Evolutionary conservation across 805 yeast genomes (phyloP), one percentile per base, ranked within the genome.

Genomic region (Yarrowia sp.): DNA sequence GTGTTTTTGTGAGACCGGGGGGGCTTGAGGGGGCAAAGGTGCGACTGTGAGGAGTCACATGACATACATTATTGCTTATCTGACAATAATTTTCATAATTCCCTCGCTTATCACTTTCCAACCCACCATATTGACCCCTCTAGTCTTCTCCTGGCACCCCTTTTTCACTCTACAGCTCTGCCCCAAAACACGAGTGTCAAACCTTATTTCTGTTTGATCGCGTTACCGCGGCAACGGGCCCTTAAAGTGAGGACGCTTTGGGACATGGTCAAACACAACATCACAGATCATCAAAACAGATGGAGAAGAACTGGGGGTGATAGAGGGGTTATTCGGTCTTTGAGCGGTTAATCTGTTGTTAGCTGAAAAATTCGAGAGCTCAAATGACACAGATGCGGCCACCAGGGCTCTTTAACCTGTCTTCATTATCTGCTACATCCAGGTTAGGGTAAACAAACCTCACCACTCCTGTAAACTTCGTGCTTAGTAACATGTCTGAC

Each of bases 131-230:
- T 48, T 48, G 16, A 26, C 3, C 12, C n/a, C n/a, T 22, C 50
- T 8, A 11, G 32, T 26, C 14, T 10, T 15, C 7, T 16, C 14
- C 19, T 3, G 10, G 8, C 15, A 53, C 61, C 61, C 61, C 46
- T 55, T 22, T 40, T 55, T 19, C 46, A 55, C 46, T 40, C 36
- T 22, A 55, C 46, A 52, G 56, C 42, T 50, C 42, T 52, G 56
- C 56, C 42, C 45, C 26, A 16, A 55, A 40, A 40, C 61, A 53
- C 45, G 59, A 40, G 45, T 2, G 36, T 1, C 8, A 22, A 55
- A 55, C 19, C 15, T 40, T 55, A 55, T 55, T 9, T 14, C 8
- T 55, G 61, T 41, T 41, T 40, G 61, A 16, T 36, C 56, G 42
- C 61, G 61, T 55, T 55, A 12, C 36, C 46, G 16, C 46, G 61